Percentiles rank a stretch among this genome's conserved stretches.
These are phyloP conservation scores for Lycium ferocissimum DNA, from an alignment of 257 asterid species.

Conservation along the genomic window DNA sequence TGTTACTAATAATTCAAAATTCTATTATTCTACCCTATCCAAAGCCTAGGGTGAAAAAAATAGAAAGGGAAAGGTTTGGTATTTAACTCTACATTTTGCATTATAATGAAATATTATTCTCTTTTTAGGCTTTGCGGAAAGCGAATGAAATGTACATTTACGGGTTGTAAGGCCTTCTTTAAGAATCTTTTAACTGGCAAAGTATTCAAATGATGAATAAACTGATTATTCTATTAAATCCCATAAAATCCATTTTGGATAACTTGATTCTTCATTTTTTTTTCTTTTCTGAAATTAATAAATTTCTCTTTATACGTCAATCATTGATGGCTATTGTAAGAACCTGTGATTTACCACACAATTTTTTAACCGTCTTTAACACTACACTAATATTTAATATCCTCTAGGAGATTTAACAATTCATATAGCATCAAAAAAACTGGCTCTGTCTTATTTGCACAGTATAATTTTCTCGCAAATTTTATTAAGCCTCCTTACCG, in stretches of 20 bases:
- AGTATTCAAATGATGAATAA: constrained; percentile 34
- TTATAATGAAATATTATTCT: constrained; percentile 40
- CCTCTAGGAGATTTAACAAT: neutral
- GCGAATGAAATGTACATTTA: constrained; percentile 50
- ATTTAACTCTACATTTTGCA: constrained; percentile 37
- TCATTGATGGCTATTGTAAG: constrained; percentile 29
- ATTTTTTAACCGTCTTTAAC: neutral
- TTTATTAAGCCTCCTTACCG: neutral
- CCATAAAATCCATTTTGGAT: constrained; percentile 31
- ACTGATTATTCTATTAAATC: constrained; percentile 37
- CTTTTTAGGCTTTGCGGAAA: constrained; percentile 44
- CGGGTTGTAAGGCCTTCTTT: constrained; percentile 45
- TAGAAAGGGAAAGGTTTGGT: constrained; percentile 38
- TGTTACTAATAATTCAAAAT: constrained; percentile 36
- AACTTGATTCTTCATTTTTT: constrained; percentile 29
- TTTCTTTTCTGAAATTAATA: neutral
- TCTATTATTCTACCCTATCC: constrained; percentile 39
- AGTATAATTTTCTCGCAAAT: neutral
- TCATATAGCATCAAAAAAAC: neutral
- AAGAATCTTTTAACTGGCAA: constrained; percentile 41
- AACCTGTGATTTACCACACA: neutral
- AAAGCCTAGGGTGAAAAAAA: constrained; percentile 30
- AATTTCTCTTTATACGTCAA: constrained; percentile 33
- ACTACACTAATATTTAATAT: neutral
- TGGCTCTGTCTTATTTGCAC: neutral